Conservation (phyloP, 2,329 filamentous ascomycete genomes). For the Sclerotinia sclerotiorum region DNA sequence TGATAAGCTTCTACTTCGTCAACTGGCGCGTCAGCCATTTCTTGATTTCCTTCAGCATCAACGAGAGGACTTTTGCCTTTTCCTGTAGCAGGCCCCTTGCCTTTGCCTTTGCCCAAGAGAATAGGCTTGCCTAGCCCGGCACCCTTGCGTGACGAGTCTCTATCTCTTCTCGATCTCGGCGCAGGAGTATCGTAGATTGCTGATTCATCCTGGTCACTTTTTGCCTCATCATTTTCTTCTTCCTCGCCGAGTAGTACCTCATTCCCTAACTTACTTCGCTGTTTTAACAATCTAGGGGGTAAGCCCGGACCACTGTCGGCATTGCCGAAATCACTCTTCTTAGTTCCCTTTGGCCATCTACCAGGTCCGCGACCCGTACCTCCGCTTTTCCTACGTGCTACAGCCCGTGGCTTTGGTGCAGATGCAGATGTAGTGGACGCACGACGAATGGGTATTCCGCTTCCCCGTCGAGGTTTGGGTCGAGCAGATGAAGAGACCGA, state of each 20-base stretch:
- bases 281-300: slow-evolving; percentile 49
- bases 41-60: slow-evolving; percentile 33
- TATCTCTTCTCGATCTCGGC: slow-evolving; percentile 29
- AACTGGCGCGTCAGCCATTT: slow-evolving; percentile 41
- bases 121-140: slow-evolving; percentile 38
- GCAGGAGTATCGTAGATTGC: slow-evolving; percentile 38
- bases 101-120: slow-evolving; percentile 26
- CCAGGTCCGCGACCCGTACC: slow-evolving; percentile 65
- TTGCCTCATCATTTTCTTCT: slow-evolving; percentile 31
- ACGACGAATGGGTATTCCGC: slow-evolving; percentile 17
- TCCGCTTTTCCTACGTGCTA: slow-evolving; percentile 54
- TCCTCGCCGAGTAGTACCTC: slow-evolving; percentile 40
- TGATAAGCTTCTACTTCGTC: slow-evolving; percentile 28
- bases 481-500: slow-evolving; percentile 25
- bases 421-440: slow-evolving; percentile 29
- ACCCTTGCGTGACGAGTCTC: slow-evolving; percentile 28
- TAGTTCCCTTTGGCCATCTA: slow-evolving; percentile 66
- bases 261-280: slow-evolving; percentile 38
- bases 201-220: slow-evolving; percentile 31
- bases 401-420: slow-evolving; percentile 36
- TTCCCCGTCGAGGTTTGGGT: slow-evolving; percentile 27
- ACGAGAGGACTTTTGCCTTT: slow-evolving; percentile 29
- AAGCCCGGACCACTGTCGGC: slow-evolving; percentile 64
- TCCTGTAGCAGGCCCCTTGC: slow-evolving; percentile 26
- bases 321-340: slow-evolving; percentile 67